Conservation (phyloP, 2,329 filamentous ascomycete species). For the Penicillium occitanis region DNA sequence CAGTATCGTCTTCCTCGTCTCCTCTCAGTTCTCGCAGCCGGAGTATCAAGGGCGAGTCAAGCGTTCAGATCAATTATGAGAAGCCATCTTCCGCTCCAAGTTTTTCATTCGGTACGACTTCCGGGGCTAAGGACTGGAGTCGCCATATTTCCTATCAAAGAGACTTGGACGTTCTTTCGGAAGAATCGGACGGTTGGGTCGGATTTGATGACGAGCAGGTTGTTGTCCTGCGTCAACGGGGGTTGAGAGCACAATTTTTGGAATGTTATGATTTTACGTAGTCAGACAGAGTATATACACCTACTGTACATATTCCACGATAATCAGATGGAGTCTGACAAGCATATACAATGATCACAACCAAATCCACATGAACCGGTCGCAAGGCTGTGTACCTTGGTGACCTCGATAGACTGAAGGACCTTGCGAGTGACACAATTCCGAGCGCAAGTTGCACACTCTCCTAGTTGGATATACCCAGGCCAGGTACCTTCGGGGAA, state of each 20-base stretch:
- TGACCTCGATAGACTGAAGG: neutral
- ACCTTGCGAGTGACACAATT: slow-evolving; percentile 15
- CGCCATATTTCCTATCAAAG: slow-evolving; percentile 25
- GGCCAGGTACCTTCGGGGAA: slow-evolving; percentile 16
- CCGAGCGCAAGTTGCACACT: neutral
- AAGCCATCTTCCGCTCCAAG: slow-evolving; percentile 26
- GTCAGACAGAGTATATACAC: neutral
- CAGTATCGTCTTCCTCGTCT: slow-evolving; percentile 42
- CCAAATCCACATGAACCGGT: neutral
- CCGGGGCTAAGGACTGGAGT: slow-evolving; percentile 29
- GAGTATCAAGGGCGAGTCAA: slow-evolving; percentile 49
- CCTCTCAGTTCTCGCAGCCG: slow-evolving; percentile 44
- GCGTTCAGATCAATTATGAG: slow-evolving; percentile 54
- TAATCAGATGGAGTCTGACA: neutral
- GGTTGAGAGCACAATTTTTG: slow-evolving; percentile 67
- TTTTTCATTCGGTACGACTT: slow-evolving; percentile 20
- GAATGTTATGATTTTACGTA: slow-evolving; percentile 86
- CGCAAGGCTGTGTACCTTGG: neutral
- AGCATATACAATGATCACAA: neutral
- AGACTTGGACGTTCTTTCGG: slow-evolving; percentile 24
- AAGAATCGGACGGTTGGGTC: slow-evolving; percentile 63
- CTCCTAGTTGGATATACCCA: neutral
- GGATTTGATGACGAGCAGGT: slow-evolving; percentile 91
- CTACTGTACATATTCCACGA: neutral
- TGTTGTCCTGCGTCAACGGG: slow-evolving; percentile 74